Evolutionary conservation across 1,284 basidiomycete genomes (phyloP).

Genomic region (Boletus smithii): DNA sequence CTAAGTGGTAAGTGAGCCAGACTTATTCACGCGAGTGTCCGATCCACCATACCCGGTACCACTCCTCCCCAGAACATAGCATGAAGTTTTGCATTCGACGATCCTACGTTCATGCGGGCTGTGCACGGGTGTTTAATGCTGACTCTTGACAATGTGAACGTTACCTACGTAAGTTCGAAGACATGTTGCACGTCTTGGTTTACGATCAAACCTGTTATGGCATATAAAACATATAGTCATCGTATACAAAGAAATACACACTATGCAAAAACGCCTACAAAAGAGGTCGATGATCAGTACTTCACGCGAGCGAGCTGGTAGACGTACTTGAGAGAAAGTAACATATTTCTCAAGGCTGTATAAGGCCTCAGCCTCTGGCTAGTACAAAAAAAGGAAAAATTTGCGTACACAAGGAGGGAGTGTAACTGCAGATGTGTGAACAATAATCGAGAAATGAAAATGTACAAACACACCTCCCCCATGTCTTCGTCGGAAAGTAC

Average conservation of each 20-base stretch:
- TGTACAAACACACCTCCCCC: conserved; percentile 18
- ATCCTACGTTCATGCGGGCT: conserved; percentile 60
- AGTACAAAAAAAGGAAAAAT: neutral
- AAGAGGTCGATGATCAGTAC: neutral
- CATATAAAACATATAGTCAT: conserved; percentile 8
- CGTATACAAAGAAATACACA: conserved; percentile 24
- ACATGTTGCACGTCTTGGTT: conserved; percentile 47
- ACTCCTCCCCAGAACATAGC: conserved; percentile 68
- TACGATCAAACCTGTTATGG: conserved; percentile 41
- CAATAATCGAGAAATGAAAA: conserved; percentile 1
- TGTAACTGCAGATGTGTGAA: conserved; percentile 42
- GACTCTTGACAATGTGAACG: conserved; percentile 8
- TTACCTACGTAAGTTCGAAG: conserved; percentile 53
- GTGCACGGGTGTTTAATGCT: neutral
- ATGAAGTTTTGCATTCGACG: conserved; percentile 57
- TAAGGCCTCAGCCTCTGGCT: conserved; percentile 1
- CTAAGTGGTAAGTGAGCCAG: conserved; percentile 33
- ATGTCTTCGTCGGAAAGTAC: conserved; percentile 24
- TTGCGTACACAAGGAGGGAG: conserved; percentile 52
- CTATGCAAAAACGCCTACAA: conserved; percentile 52
- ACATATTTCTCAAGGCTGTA: conserved; percentile 63
- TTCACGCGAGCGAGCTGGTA: neutral
- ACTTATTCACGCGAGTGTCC: neutral
- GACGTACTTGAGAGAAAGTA: conserved; percentile 50
- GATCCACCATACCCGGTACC: conserved; percentile 60